Evolutionary conservation across 352 stramenopile species (phyloP).

Genomic region (Elongisporangium prolatum): DNA sequence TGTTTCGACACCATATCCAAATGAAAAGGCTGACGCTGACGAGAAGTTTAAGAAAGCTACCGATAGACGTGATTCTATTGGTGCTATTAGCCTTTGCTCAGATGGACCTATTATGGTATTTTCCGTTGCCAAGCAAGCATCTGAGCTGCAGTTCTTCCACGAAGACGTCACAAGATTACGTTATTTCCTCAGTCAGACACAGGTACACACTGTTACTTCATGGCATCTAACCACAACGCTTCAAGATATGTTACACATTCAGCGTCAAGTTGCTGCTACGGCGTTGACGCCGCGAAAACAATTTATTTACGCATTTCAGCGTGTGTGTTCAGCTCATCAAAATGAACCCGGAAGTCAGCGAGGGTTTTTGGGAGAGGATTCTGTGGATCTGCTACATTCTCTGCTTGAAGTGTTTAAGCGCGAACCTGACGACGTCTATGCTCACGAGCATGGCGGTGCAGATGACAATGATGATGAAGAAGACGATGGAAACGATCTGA

Average conservation of each 20-base stretch:
- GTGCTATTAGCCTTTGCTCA: slow-evolving; percentile 45
- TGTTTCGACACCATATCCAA: slow-evolving; percentile 59
- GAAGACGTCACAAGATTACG: slow-evolving; percentile 68
- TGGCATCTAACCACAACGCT: slow-evolving; percentile 31
- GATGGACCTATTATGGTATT: slow-evolving; percentile 83
- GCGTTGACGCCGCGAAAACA: slow-evolving; percentile 38
- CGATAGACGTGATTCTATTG: slow-evolving; percentile 27
- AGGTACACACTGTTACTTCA: slow-evolving; percentile 43
- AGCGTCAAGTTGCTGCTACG: slow-evolving; percentile 9
- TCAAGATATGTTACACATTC: slow-evolving; percentile 19
- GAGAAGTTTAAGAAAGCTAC: slow-evolving; percentile 6
- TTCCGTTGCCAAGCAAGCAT: slow-evolving; percentile 54
- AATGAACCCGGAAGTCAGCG: slow-evolving; percentile 7
- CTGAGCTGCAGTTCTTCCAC: slow-evolving; percentile 80
- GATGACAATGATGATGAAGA: slow-evolving; percentile 35
- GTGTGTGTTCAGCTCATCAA: slow-evolving; percentile 24
- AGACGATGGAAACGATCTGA: slow-evolving; percentile 36
- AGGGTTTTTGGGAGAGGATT: slow-evolving; percentile 51
- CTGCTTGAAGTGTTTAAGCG: slow-evolving; percentile 64
- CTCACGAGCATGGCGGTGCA: slow-evolving; percentile 15
- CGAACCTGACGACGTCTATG: slow-evolving; percentile 25
- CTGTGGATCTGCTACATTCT: slow-evolving; percentile 53
- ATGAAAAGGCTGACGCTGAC: slow-evolving; percentile 11
- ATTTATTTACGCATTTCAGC: slow-evolving; percentile 51
- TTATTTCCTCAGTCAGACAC: slow-evolving; percentile 59